Percentiles rank a stretch among this genome's conserved stretches.
Evolutionary conservation across 805 yeast genomes (phyloP).

Genomic region (Spencermartinsiella europaea): DNA sequence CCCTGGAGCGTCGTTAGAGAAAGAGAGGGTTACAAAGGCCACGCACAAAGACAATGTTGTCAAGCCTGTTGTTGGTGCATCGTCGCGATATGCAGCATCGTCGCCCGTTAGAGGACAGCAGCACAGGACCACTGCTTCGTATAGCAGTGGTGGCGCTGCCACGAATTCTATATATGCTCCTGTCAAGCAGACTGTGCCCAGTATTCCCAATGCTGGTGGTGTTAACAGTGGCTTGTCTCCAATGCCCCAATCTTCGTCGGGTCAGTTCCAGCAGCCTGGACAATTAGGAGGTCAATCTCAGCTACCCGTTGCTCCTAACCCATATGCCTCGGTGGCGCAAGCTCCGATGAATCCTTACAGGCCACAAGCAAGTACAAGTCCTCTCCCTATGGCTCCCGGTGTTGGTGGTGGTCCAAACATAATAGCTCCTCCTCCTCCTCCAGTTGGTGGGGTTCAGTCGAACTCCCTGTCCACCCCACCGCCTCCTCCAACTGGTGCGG

Average conservation of each 20-base stretch:
- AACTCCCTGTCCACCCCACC: constrained; percentile 21
- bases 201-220: constrained; percentile 8
- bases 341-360: constrained; percentile 18
- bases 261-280: not conserved
- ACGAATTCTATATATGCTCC: constrained; percentile 21
- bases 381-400: constrained; percentile 5
- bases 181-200: constrained; percentile 10
- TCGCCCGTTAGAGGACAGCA: constrained; percentile 5
- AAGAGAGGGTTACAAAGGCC: constrained; percentile 73
- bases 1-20: constrained; percentile 63
- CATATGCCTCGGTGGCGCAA: constrained; percentile 17
- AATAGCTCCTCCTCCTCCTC: constrained; percentile 15
- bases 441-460: constrained; percentile 19
- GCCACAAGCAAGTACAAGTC: constrained; percentile 8
- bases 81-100: constrained; percentile 12
- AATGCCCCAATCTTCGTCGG: not conserved
- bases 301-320: constrained; percentile 12
- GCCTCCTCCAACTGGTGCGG: constrained; percentile 23
- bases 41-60: constrained; percentile 34
- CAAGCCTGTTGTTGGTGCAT: constrained; percentile 14
- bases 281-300: constrained; percentile 1
- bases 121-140: constrained; percentile 4
- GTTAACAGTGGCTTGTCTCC: constrained; percentile 1
- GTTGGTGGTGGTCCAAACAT: constrained; percentile 20
- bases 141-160: constrained; percentile 11